Evolutionary conservation across 2,329 filamentous ascomycete species (phyloP).

Genomic region (Thelonectria olida): DNA sequence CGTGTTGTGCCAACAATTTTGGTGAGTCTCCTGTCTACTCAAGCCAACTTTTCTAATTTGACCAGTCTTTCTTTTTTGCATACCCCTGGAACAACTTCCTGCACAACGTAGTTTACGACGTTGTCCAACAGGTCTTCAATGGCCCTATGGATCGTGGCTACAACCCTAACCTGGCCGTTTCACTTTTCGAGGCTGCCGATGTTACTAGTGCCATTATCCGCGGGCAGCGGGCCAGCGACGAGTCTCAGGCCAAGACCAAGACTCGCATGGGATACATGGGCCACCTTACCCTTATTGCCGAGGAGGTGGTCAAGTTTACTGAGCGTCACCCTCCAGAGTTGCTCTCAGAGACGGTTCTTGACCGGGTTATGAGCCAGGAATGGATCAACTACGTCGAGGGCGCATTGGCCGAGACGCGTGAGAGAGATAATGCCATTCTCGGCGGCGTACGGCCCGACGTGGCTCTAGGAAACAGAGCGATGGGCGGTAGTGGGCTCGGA

Average conservation of each 20-base stretch:
- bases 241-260: slow-evolving; percentile 82
- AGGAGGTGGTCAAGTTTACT: slow-evolving; percentile 98
- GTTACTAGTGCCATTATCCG: slow-evolving; percentile 93
- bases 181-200: slow-evolving; percentile 89
- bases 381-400: slow-evolving; percentile 98
- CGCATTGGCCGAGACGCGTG: slow-evolving; percentile 89
- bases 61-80: slow-evolving; percentile 93
- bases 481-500: slow-evolving; percentile 57
- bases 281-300: slow-evolving; percentile 93
- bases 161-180: slow-evolving; percentile 88
- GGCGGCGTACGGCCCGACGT: slow-evolving; percentile 94
- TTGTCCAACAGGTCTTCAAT: slow-evolving; percentile 99
- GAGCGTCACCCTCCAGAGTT: slow-evolving; percentile 91
- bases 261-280: slow-evolving; percentile 99
- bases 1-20: slow-evolving; percentile 94
- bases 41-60: slow-evolving; percentile 22
- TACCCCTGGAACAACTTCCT: slow-evolving; percentile 99
- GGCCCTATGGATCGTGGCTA: slow-evolving; percentile 96
- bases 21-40: slow-evolving; percentile 60
- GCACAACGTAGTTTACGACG: slow-evolving; percentile 98
- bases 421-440: slow-evolving; percentile 97
- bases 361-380: slow-evolving; percentile 86
- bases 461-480: slow-evolving; percentile 79
- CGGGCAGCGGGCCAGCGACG: slow-evolving; percentile 87
- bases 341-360: slow-evolving; percentile 83